phyloP scores from a whole-genome alignment of 2,329 filamentous ascomycete genomes.

The Fusarium austroafricanum region DNA sequence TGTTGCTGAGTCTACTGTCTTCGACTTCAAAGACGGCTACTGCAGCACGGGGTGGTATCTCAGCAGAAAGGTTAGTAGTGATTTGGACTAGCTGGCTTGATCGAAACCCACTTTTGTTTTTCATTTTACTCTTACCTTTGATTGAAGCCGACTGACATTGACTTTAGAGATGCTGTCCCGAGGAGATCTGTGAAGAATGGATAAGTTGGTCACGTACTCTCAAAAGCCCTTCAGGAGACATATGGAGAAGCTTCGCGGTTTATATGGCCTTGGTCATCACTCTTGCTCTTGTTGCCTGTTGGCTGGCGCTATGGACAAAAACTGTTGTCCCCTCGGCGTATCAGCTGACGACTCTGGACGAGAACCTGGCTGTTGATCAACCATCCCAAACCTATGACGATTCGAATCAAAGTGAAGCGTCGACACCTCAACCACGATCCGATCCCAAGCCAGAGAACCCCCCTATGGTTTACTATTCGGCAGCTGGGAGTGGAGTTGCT shows the following conservation, averaged over 20 bases:
- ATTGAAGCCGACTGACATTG: constrained; percentile 12
- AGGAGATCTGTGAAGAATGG: constrained; percentile 67
- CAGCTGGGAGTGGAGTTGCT: constrained; percentile 94
- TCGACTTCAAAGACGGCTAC: constrained; percentile 92
- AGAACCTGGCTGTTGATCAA: constrained; percentile 82
- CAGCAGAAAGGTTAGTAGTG: constrained; percentile 70
- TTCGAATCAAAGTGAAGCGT: constrained; percentile 57
- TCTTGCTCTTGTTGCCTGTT: constrained; percentile 78
- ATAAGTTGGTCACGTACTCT: constrained; percentile 65
- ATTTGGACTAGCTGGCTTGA: neutral
- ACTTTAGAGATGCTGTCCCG: constrained; percentile 65
- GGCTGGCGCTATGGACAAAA: constrained; percentile 88
- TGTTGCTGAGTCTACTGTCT: constrained; percentile 84
- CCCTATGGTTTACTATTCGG: constrained; percentile 94
- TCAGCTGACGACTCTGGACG: constrained; percentile 87
- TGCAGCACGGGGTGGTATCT: constrained; percentile 78
- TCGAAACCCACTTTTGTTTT: no score
- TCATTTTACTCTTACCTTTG: no score
- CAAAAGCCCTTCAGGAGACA: constrained; percentile 57
- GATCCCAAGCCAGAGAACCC: constrained; percentile 56
- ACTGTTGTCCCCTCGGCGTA: constrained; percentile 92
- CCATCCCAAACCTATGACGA: constrained; percentile 54
- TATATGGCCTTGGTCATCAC: constrained; percentile 79
- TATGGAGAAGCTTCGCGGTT: constrained; percentile 80
- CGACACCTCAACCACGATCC: constrained; percentile 57